Conservation (phyloP, 2,329 filamentous ascomycete species). For the Colletotrichum echinochloae region DNA sequence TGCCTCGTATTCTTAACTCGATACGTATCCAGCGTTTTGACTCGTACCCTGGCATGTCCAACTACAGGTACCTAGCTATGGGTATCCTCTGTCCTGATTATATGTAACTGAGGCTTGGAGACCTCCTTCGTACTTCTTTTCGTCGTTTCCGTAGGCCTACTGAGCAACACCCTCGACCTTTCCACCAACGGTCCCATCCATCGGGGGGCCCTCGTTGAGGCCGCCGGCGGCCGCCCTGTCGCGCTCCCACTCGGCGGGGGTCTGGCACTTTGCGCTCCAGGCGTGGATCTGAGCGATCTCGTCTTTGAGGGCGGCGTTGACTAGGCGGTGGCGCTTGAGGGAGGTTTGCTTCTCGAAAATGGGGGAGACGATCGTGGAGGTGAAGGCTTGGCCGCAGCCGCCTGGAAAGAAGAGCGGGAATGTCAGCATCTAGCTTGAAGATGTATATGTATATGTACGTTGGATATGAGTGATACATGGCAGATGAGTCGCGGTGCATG, state of each 20-base stretch:
- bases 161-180: constrained; percentile 54
- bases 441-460: neutral
- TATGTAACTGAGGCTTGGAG: neutral
- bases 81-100: neutral
- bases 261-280: constrained; percentile 95
- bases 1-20: neutral
- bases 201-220: constrained; percentile 49
- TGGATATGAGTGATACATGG: too few relatives aligned
- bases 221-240: constrained; percentile 57
- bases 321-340: constrained; percentile 86
- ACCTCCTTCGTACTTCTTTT: neutral
- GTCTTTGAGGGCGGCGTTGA: constrained; percentile 84
- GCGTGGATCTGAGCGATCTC: constrained; percentile 94
- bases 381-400: constrained; percentile 72
- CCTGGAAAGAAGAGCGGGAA: constrained; percentile 52
- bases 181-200: constrained; percentile 59
- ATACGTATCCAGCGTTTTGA: constrained; percentile 7
- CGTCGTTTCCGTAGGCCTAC: neutral
- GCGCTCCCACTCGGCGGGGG: constrained; percentile 87
- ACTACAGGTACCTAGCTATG: neutral
- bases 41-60: neutral
- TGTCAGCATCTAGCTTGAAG: neutral
- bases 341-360: constrained; percentile 79
- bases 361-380: constrained; percentile 71
- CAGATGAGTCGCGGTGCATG: neutral